A percentile compares a stretch with the other conserved stretches of the same genome.
Evolutionary conservation across 768 basidiomycete species (phyloP).

Genomic region (Suillus fuscotomentosus): DNA sequence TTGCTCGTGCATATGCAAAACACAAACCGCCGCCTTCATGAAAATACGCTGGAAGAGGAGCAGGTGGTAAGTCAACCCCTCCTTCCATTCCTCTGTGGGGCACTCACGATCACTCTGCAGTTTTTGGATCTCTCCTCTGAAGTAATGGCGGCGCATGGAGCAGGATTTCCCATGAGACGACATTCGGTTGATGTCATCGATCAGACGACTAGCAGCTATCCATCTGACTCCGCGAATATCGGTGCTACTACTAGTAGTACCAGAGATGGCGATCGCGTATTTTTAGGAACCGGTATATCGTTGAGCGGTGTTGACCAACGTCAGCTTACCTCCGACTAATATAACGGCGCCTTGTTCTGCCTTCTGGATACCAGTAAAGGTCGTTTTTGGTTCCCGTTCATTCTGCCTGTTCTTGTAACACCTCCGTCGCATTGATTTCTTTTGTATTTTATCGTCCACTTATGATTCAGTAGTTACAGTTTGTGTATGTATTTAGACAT

Average conservation of each 20-base stretch:
- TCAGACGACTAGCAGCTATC: neutral
- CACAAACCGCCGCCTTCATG: slow-evolving; percentile 48
- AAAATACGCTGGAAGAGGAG: slow-evolving; percentile 52
- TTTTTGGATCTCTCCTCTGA: slow-evolving; percentile 29
- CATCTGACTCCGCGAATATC: neutral
- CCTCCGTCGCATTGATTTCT: neutral
- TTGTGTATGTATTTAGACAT: neutral
- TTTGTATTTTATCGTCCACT: neutral
- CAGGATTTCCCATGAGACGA: slow-evolving; percentile 27
- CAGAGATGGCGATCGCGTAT: neutral
- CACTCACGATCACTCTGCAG: slow-evolving; percentile 11
- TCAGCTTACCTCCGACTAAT: neutral
- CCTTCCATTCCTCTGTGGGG: neutral
- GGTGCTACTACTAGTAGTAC: neutral
- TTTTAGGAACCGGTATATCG: neutral
- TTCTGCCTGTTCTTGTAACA: neutral
- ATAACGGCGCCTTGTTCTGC: neutral
- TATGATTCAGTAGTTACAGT: neutral
- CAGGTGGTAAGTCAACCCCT: slow-evolving; percentile 39
- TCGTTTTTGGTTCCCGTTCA: no score
- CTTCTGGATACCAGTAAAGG: neutral
- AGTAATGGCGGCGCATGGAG: slow-evolving; percentile 25
- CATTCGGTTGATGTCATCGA: slow-evolving; percentile 28
- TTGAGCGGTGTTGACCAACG: neutral
- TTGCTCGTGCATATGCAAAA: slow-evolving; percentile 72